Percentiles rank a stretch among this genome's conserved stretches.
These are phyloP conservation scores for Pseudopyricularia cyperi DNA, from an alignment of 2,329 filamentous ascomycete genomes.

Conservation along the genomic window DNA sequence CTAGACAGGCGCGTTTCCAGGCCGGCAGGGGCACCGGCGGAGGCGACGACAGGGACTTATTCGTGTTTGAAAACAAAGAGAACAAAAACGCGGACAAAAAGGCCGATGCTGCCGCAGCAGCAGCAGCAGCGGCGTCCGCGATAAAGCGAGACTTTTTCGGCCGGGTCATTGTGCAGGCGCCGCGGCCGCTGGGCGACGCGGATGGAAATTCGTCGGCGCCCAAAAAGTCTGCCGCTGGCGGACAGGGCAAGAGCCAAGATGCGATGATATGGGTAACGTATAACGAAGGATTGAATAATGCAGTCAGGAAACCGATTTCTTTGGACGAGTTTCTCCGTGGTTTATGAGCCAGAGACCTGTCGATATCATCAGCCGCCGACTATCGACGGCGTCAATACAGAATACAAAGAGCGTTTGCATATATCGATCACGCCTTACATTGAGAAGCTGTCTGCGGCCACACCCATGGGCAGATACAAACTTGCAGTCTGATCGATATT, in stretches of 20 bases:
- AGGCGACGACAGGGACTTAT: constrained; percentile 6
- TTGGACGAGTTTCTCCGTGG: constrained; percentile 64
- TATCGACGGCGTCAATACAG: background rate
- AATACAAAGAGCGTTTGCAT: background rate
- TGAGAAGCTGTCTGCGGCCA: too few relatives aligned
- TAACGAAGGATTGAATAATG: constrained; percentile 85
- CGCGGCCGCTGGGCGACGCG: constrained; percentile 22
- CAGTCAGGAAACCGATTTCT: constrained; percentile 77
- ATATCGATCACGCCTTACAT: background rate
- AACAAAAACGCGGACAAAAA: constrained; percentile 11
- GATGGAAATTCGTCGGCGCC: constrained; percentile 21
- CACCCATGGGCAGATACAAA: too few relatives aligned
- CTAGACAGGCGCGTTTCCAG: constrained; percentile 51
- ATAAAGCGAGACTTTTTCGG: constrained; percentile 82
- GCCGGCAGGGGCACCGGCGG: constrained; percentile 23
- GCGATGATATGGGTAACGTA: constrained; percentile 73
- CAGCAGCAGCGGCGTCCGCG: constrained; percentile 17
- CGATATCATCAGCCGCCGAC: background rate
- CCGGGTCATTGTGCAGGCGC: constrained; percentile 38
- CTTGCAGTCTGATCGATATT: too few relatives aligned
- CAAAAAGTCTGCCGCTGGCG: constrained; percentile 7
- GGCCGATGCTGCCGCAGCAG: background rate
- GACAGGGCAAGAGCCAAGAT: constrained; percentile 21
- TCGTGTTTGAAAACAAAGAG: constrained; percentile 24
- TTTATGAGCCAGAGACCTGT: constrained; percentile 24